Evolutionary conservation across 2,329 filamentous ascomycete genomes (phyloP), one percentile per base, ranked within the genome.

Genomic region (Albifimbria verrucaria): DNA sequence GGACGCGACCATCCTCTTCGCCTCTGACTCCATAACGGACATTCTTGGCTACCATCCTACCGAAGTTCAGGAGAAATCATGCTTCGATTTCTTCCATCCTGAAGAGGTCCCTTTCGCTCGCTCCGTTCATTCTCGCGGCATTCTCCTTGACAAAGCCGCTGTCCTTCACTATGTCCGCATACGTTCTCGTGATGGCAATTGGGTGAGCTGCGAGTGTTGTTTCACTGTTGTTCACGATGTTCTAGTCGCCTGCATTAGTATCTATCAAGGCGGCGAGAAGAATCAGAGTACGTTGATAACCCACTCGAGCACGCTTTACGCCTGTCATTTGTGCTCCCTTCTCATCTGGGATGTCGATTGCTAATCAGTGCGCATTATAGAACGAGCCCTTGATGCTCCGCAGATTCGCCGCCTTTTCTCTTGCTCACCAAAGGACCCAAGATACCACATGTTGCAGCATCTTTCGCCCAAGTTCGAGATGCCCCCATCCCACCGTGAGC

Each of bases 161-260:
- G 89, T 92, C 18, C 77, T 96, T 54, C 86, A 90, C 56, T 95
- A 95, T 73, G 89, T 86, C 56, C 82, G 84, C 32, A 82, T 95
- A 56, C 80, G 78, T 62, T 83, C 88, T 52, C 84, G 80, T 45
- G 75, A 87, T 62, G 89, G 88, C 17, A 75, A 80, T 51, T 95
- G 88, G 85, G 75, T 93, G 39, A 85, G 83, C 57, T 94, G 90
- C 71, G 91, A 96, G 72, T 94, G 90, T 70, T 92, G 90, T 69
- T 96, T 95, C 68, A 94, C 90, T 5, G 79, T 95, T 42, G 91
- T 95, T 43, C 89, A 95, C 68, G 88, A 95, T 78, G 89, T 94
- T 21, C 77, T 96, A 70, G 89, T 95, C 48, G 90, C 89, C 41
- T 92, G 89, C 65, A 93, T 87, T 12, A 92, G 88, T 64, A 81